Base-by-base conservation (phyloP, 2,329 filamentous ascomycete genomes). In the Trichoderma arundinaceum region DNA sequence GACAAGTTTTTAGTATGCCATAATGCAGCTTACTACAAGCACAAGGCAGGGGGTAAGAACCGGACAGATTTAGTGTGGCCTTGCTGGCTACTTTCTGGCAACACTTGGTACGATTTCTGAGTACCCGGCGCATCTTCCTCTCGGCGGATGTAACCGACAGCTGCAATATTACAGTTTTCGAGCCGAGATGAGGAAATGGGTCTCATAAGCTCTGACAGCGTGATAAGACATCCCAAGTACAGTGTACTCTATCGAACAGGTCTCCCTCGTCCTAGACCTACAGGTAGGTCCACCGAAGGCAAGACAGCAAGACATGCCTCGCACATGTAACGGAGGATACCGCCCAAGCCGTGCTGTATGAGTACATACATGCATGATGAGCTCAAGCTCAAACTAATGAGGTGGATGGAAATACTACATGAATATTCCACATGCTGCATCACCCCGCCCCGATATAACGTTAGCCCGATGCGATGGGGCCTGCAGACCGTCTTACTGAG, bases 1-100 rank as follows among this genome's bases (percentile, higher is more conserved):
- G 10, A 58, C 52, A 28, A n/a, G 2, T 33, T 33, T 33, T 19
- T 43, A 51, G 52, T 57, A 28, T 43, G 8, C 33, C 22, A 39
- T 52, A n/a, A 58, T 44, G 54, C 54, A 65, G 53, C 62, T 65
- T 65, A 59, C 59, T 66, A 43, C 19, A 54, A 49, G 22, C 17
- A 22, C 22, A 54, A 41, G 3, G 17, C 32, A 63, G 49, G 60
- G 22, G 60, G 49, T 7, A 54, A 17, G 15, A 15, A 38, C 13
- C 3, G 15, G 39, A 15, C 32, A 44, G 15, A 22, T 28, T 12
- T 62, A 53, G 39, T 38, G 7, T 33, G 39, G 35, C n/a, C 32
- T 19, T 48, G 10, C 32, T 38, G 46, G 17, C 58, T 33, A 19
- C 48, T 13, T 4, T 44, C 5, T 32, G 15, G 28, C 28, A 12